phyloP scores from a whole-genome alignment of 2,329 filamentous ascomycete species.

The Aspergillus awamori region DNA sequence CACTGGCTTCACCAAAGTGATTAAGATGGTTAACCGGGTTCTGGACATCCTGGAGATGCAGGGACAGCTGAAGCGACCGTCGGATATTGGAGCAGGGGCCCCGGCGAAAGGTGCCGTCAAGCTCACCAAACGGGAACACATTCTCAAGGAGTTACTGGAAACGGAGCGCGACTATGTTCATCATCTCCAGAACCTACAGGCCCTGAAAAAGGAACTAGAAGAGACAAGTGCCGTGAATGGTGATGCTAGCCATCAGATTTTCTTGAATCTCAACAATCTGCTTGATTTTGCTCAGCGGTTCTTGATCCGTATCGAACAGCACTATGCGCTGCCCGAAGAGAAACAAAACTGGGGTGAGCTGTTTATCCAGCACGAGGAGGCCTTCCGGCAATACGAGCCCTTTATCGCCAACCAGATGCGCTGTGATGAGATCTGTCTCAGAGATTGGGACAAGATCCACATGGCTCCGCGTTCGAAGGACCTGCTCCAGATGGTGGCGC shows the following conservation, averaged over 20 bases:
- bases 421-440: conserved; percentile 80
- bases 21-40: conserved; percentile 87
- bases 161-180: conserved; percentile 98
- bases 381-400: conserved; percentile 90
- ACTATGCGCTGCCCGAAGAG: conserved; percentile 76
- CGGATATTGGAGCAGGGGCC: conserved; percentile 51
- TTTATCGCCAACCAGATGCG: conserved; percentile 97
- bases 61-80: conserved; percentile 71
- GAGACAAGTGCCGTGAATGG: conserved; percentile 85
- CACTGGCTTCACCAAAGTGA: conserved; percentile 96
- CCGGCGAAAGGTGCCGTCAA: conserved; percentile 53
- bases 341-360: conserved; percentile 94
- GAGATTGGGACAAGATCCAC: conserved; percentile 84
- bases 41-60: conserved; percentile 81
- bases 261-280: conserved; percentile 92
- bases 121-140: conserved; percentile 77
- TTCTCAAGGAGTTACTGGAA: conserved; percentile 87
- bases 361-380: conserved; percentile 81
- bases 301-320: conserved; percentile 92
- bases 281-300: conserved; percentile 95
- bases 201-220: conserved; percentile 86
- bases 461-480: conserved; percentile 67
- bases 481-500: conserved; percentile 74
- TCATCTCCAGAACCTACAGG: conserved; percentile 90
- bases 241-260: conserved; percentile 90